Base-by-base conservation (phyloP, 495 filamentous ascomycete species). In the Aspergillus panamensis region DNA sequence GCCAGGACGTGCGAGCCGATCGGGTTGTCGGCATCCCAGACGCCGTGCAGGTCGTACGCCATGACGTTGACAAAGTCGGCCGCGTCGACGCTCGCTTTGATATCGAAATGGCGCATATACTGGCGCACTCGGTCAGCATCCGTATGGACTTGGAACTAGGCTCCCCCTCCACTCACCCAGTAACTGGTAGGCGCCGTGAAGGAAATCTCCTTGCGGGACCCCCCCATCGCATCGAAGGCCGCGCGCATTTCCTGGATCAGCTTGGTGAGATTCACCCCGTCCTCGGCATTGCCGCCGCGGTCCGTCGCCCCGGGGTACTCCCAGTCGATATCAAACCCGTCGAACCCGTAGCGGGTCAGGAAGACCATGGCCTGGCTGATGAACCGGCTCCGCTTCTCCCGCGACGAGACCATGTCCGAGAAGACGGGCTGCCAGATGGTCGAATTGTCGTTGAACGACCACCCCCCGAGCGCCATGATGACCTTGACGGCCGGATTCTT, bases 301-400 rank as follows among this genome's bases (percentile, higher is more conserved):
- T 82, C 79, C 9, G 32, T 21, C 1, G 77, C 76, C 4, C 37
- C 52, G 2, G 58, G 58, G 31, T 61, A 61, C 37, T 61, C 58
- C 58, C 58, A 61, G 45, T 74, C 71, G 44, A 82, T 43, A 54
- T 84, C 81, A 10, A 83, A 69, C 6, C 82, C 82, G 49, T 84
- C 75, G 52, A 82, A 81, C 1, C 66, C 76, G 42, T 77, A 78
- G 25, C 61, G 43, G 1, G 64, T 39, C 69, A 80, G 73, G 55
- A 77, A 80, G 0, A 16, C 31, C 1, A 60, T 48, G 0, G 82
- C 52, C 3, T 66, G 63, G 0, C 32, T 31, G 32, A 77, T 66
- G 48, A 84, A 84, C 6, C 25, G 57, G 0, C 35, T 13, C 9
- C 71, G 72, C 13, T 71, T 74, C 1, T 8, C 55, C 0, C 33